Evolutionary conservation across 257 asterid species (phyloP), one percentile per base, ranked within the genome.

Genomic region (Nicotiana undulata): DNA sequence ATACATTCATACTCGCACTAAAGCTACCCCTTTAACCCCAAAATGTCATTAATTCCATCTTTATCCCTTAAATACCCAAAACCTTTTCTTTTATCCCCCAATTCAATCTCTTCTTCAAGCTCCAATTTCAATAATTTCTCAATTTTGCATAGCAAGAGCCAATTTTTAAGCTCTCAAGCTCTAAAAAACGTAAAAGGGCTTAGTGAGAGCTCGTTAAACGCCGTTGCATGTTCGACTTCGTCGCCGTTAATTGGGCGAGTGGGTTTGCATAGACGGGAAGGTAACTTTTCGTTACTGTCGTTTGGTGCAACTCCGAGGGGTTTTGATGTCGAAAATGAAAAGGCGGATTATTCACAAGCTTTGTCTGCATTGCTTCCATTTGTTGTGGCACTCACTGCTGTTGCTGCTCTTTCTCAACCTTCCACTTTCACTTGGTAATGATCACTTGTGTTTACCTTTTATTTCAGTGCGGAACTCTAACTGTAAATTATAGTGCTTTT

Each of bases 371-470:
- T 94, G 89, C 95, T 94, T 44, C 99, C 98, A 13, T 91, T 94
- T 82, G 98, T 94, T 67, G 98, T 96, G 75, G 96, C 93, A 40
- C 86, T 92, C 24, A 96, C 98, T n/a, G 96, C 97, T 3, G 87
- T 91, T 53, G 90, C 97, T 67, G 97, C 99, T 63, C 98, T 96
- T 64, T 87, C 90, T 75, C 91, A 89, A 81, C 98, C 99, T 79
- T 88, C 92, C n/a, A 94, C 97, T 77, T 96, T 94, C 85, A 90
- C 99, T 81, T 96, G 99, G 99, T 96, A 60, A 15, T 59, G 58
- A 24, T 49, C 4, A 49, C 66, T 28, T 70, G 6, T 52, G 58
- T 16, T 15, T 9, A 40, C 53, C n/a, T 52, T 65, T 17, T 11
- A 18, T 63, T 58, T 40, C 18, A 17, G 1, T 46, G 13, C 61